phyloP scores from a whole-genome alignment of 164 flowering plant genomes.

The Macadamia tetraphylla region DNA sequence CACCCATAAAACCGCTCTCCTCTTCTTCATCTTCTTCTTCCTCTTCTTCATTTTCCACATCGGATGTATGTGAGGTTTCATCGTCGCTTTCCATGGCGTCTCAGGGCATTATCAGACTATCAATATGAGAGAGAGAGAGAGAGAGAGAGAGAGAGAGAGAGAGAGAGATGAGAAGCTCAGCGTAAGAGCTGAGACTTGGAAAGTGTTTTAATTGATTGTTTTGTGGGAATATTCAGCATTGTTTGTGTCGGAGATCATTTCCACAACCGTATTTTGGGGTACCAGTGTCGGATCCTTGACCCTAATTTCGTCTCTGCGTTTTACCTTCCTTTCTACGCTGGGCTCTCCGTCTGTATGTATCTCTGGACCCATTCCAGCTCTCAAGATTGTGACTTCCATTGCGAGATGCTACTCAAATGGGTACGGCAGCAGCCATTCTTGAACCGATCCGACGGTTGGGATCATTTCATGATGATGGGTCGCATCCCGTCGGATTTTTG shows the following conservation, averaged over 20 bases:
- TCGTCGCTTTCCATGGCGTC: too few species aligned
- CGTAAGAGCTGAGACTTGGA: too few species aligned
- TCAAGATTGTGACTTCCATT: conserved; percentile 53
- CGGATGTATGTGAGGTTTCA: too few species aligned
- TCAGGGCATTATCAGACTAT: too few species aligned
- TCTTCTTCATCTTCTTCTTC: too few species aligned
- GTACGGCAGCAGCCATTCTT: conserved; percentile 45
- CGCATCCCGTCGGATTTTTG: conserved; percentile 93
- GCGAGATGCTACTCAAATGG: conserved; percentile 53
- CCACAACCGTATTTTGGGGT: conserved; percentile 61
- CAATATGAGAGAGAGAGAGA: too few species aligned
- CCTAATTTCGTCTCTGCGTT: conserved; percentile 65
- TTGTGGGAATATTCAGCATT: too few species aligned
- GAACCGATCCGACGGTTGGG: conserved; percentile 64
- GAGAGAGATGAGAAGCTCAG: too few species aligned
- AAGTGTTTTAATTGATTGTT: too few species aligned
- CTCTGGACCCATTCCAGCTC: conserved; percentile 41
- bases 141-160: too few species aligned
- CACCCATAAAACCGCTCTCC: too few species aligned
- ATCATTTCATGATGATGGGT: conserved; percentile 81
- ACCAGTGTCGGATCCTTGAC: conserved; percentile 63
- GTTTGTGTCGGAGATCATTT: conserved; percentile 69
- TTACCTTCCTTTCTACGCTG: conserved; percentile 86
- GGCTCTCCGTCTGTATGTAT: conserved; percentile 67
- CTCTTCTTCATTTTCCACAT: too few species aligned